Base-by-base conservation (phyloP, 2,329 filamentous ascomycete genomes). In the Pseudogymnoascus sp. region DNA sequence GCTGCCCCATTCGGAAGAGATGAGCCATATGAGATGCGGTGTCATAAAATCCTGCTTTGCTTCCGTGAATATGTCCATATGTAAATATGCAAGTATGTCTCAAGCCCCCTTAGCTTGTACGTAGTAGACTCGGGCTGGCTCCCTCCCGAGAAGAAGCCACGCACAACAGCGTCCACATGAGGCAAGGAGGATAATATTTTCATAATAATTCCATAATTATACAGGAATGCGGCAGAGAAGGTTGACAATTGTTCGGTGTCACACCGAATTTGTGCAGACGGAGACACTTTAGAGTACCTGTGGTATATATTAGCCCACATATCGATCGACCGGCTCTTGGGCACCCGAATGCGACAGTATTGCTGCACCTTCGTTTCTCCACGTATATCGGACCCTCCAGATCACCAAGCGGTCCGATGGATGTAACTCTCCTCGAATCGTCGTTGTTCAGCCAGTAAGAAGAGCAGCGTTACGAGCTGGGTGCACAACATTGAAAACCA, bases 171-270 rank as follows among this genome's bases (percentile, higher is more conserved):
- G 16, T 22, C 28, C 49, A 55, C n/a, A 28, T 9, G 49, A 55
- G 45, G 3, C 12, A 28, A 16, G 3, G n/a, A 22, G 49, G 49
- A 55, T 55, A 33, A 33, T 12, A 33, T 33, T 55, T 52, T 55
- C 49, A 55, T 55, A 55, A 55, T 19, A 52, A 19, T 16, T 30
- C n/a, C 23, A 52, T 30, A 55, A 55, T 55, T 55, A 55, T 55
- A 33, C 49, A 55, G 16, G 49, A 33, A 22, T 22, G 11, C 5
- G 22, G 22, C 22, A 7, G 9, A 55, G 28, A 28, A 30, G 14
- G 45, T 19, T 55, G 28, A 19, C 49, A 55, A 22, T 8, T 5
- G n/a, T n/a, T 22, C n/a, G 16, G 28, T 19, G 25, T 8, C 16
- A 19, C 16, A 19, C 28, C 49, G 28, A 19, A 33, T 19, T 22